phyloP scores from a whole-genome alignment of 2,329 filamentous ascomycete species.

The Dothideomycetidae sp. region DNA sequence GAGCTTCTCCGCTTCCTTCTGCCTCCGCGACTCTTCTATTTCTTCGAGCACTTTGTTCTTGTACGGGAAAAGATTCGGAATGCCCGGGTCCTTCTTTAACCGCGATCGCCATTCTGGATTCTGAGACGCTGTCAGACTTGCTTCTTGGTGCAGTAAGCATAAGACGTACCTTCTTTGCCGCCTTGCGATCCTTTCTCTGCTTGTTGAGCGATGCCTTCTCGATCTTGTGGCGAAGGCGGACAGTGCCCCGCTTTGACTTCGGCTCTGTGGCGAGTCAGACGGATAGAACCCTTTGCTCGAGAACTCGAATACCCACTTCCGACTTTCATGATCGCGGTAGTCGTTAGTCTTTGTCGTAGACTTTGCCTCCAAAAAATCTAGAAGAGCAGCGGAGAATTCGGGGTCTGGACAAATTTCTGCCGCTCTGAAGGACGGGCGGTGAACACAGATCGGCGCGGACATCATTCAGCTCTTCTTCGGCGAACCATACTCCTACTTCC shows the following conservation, averaged over 20 bases:
- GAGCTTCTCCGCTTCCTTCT: constrained; percentile 66
- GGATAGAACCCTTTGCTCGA: neutral
- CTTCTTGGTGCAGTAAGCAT: neutral
- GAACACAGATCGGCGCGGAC: too few species aligned
- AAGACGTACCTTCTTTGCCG: constrained; percentile 57
- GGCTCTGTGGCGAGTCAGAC: constrained; percentile 39
- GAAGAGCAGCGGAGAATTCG: neutral
- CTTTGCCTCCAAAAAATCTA: neutral
- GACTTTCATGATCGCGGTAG: constrained; percentile 4
- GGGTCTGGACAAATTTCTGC: constrained; percentile 5
- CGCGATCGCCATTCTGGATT: constrained; percentile 94
- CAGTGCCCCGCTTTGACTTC: constrained; percentile 81
- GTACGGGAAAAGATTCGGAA: constrained; percentile 93
- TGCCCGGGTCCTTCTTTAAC: constrained; percentile 94
- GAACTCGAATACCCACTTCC: constrained; percentile 1
- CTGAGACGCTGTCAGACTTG: constrained; percentile 26
- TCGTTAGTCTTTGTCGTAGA: neutral
- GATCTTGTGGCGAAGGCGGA: constrained; percentile 88
- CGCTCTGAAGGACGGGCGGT: too few species aligned
- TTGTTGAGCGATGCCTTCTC: constrained; percentile 83
- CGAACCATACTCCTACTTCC: too few species aligned
- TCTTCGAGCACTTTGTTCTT: constrained; percentile 91
- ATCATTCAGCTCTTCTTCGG: too few species aligned
- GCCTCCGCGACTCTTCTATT: constrained; percentile 73
- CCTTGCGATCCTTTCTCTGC: constrained; percentile 77